Evolutionary conservation across 371 early-diverging fungal genomes (phyloP), one percentile per base, ranked within the genome.

Genomic region (Syncephalastrum contaminatum): DNA sequence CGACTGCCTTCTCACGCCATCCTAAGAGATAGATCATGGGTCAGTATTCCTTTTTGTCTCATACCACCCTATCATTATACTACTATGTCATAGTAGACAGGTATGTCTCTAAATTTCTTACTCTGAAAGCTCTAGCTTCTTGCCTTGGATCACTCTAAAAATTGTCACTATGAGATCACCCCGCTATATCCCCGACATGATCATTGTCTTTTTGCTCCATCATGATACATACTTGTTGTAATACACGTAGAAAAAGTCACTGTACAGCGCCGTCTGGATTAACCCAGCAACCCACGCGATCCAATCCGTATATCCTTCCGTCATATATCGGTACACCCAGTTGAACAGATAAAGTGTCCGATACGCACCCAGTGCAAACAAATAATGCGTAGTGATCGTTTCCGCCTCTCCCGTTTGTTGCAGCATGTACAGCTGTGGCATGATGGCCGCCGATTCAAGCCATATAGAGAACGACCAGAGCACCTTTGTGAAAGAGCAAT

Each of bases 211-310:
- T 45, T 21, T 12, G 7, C 45, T 18, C 45, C 40, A 18, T 22
- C 43, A 53, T 21, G 18, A 7, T 21, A 25, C 21, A 75, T 80
- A 91, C 91, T 84, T 90, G 57, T 88, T 90, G 61, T 95, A 92
- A 80, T 99, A 99, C 43, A 98, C 86, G 60, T 93, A 94, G 81
- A 99, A 98, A 70, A 99, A 99, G 76, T 99, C 99, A 62, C 84
- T 83, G 72, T 99, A 99, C 0, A 99, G 73, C 14, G 88, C 90
- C 0, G 99, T 97, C 72, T 99, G 99, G 21, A 99, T 74, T 8
- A 94, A 58, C 42, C 99, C 98, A 4, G 95, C 86, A 8, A 92
- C 59, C 60, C 93, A 84, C 39, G 94, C 86, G 54, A 95, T 77
- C 81, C 83, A 84, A 59, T 88, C 88, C 4, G 70, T 63, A 53